A percentile compares a stretch with the other conserved stretches of the same genome.
These are phyloP conservation scores for Lupinus albus DNA, from an alignment of 306 rosid species.

Conservation along the genomic window DNA sequence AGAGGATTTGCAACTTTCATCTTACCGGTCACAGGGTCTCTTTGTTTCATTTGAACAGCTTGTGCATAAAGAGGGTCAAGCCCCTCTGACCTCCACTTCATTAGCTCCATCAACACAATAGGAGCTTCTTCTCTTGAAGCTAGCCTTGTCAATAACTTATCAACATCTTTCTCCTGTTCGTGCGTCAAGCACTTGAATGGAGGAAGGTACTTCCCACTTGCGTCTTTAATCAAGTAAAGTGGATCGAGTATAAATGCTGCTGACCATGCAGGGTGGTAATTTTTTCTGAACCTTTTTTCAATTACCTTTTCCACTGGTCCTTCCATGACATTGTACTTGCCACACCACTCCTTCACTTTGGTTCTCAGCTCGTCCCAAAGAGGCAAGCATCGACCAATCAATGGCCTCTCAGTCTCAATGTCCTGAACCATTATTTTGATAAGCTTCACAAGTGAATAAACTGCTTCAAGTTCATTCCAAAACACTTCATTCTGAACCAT, in stretches of 20 bases:
- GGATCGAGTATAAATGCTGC: slow-evolving; percentile 97
- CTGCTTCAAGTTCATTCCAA: slow-evolving; percentile 86
- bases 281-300: slow-evolving; percentile 75
- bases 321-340: slow-evolving; percentile 63
- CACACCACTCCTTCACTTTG: slow-evolving; percentile 91
- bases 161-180: slow-evolving; percentile 93
- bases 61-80: slow-evolving; percentile 95
- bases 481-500: slow-evolving; percentile 74
- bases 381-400: slow-evolving; percentile 83
- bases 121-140: slow-evolving; percentile 92
- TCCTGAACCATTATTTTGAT: slow-evolving; percentile 74
- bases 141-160: slow-evolving; percentile 76
- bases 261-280: slow-evolving; percentile 94
- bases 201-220: slow-evolving; percentile 89
- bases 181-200: slow-evolving; percentile 84
- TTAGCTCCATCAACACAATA: slow-evolving; percentile 90
- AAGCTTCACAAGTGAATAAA: slow-evolving; percentile 80
- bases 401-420: slow-evolving; percentile 84
- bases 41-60: slow-evolving; percentile 94
- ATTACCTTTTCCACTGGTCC: slow-evolving; percentile 70
- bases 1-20: slow-evolving; percentile 91
- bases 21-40: slow-evolving; percentile 82
- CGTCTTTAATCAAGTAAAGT: slow-evolving; percentile 81
- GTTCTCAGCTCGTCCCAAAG: slow-evolving; percentile 87
- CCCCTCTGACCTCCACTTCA: slow-evolving; percentile 99